Conservation (phyloP, 306 rosid species). For the Vicia faba region DNA sequence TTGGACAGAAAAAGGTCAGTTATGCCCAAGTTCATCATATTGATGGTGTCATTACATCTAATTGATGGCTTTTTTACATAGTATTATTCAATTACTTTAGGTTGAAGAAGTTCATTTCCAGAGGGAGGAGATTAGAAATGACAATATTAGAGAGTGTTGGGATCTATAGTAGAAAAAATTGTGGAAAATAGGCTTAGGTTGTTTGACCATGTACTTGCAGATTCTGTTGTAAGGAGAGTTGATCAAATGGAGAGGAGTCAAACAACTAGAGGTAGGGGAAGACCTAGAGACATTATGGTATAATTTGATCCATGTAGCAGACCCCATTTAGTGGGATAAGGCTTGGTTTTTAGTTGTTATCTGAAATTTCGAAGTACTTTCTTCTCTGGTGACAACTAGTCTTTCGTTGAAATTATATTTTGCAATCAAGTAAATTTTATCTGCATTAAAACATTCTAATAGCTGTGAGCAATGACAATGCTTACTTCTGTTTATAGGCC, state of each 20-base stretch:
- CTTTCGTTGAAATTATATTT: not conserved
- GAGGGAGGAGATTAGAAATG: no score
- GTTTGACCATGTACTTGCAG: no score
- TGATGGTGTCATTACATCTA: not conserved
- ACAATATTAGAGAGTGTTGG: no score
- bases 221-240: no score
- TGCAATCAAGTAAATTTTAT: slow-evolving; percentile 13
- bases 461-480: slow-evolving; percentile 6
- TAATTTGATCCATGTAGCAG: no score
- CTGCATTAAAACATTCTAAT: not conserved
- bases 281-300: no score
- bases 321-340: no score
- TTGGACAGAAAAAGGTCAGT: slow-evolving; percentile 89
- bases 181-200: no score
- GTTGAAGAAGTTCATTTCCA: slow-evolving; percentile 3
- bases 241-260: no score
- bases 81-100: slow-evolving; percentile 4
- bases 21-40: slow-evolving; percentile 17
- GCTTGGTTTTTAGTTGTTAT: no score
- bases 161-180: no score
- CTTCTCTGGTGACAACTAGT: not conserved
- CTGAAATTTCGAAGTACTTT: slow-evolving; percentile 22
- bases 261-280: no score
- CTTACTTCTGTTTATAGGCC: slow-evolving; percentile 3
- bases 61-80: not conserved